A percentile compares a stretch with the other conserved stretches of the same genome.
These are phyloP conservation scores for Verticillium tricorpus DNA, from an alignment of 2,329 filamentous ascomycete species.

Conservation along the genomic window DNA sequence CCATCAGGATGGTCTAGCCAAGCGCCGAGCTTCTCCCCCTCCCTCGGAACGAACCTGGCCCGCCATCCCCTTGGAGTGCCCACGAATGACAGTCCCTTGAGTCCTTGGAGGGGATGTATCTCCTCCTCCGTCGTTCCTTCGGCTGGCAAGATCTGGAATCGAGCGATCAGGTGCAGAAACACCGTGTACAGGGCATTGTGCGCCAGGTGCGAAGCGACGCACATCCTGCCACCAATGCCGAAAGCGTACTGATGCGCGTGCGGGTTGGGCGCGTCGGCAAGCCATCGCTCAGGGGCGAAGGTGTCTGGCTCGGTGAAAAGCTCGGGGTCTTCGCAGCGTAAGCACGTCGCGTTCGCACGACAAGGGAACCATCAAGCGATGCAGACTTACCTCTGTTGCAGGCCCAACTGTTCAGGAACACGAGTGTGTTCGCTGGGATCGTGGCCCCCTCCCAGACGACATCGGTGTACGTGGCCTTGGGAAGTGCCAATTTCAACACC, in stretches of 20 bases:
- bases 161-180: constrained; percentile 44
- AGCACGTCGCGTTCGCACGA: not conserved
- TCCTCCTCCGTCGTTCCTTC: constrained; percentile 1
- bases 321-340: constrained; percentile 35
- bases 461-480: constrained; percentile 37
- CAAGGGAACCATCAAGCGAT: not conserved
- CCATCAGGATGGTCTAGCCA: constrained; percentile 1
- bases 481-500: constrained; percentile 61
- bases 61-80: constrained; percentile 10
- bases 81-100: constrained; percentile 18
- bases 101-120: constrained; percentile 19
- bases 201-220: constrained; percentile 47
- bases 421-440: constrained; percentile 50
- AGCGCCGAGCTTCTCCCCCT: not conserved
- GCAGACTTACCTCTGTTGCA: constrained; percentile 18
- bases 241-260: constrained; percentile 47
- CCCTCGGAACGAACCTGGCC: constrained; percentile 12
- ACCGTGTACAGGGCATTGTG: constrained; percentile 50
- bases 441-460: constrained; percentile 18
- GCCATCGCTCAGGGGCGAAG: constrained; percentile 46
- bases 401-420: constrained; percentile 24
- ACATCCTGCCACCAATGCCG: constrained; percentile 50
- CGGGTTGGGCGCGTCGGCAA: constrained; percentile 23
- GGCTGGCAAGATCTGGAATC: constrained; percentile 38
- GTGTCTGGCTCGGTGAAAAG: constrained; percentile 62